Evolutionary conservation across 2,329 filamentous ascomycete species (phyloP).

Genomic region (Karstenula rhodostoma): DNA sequence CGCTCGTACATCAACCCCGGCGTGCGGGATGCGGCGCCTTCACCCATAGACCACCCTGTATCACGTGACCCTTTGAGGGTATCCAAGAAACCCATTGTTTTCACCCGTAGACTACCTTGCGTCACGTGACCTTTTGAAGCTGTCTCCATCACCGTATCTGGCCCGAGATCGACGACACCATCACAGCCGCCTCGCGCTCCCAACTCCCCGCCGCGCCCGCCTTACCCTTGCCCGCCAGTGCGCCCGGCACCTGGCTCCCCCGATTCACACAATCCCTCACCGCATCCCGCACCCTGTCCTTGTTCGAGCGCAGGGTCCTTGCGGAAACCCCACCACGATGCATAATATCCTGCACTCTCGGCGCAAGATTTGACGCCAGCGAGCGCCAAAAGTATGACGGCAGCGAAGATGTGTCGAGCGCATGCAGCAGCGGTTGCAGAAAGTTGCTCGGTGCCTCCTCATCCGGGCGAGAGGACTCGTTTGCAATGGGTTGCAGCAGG

Average conservation of each 20-base stretch:
- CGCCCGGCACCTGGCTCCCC: conserved; percentile 74
- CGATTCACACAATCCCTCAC: conserved; percentile 83
- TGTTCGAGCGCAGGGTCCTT: conserved; percentile 79
- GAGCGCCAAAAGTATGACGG: conserved; percentile 94
- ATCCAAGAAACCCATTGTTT: too few species aligned
- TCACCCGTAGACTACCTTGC: too few species aligned
- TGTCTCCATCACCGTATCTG: conserved; percentile 38
- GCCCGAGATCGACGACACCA: conserved; percentile 85
- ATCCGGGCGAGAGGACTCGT: not conserved
- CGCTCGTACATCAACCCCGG: not conserved
- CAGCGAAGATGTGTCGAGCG: conserved; percentile 87
- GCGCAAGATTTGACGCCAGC: conserved; percentile 78
- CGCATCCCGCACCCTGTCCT: conserved; percentile 75
- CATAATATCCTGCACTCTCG: conserved; percentile 84
- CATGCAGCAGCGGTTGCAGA: conserved; percentile 74
- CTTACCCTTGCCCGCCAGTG: conserved; percentile 55
- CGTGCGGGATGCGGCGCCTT: not conserved
- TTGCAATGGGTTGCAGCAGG: conserved; percentile 57
- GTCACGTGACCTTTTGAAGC: too few species aligned
- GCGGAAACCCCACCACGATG: conserved; percentile 83
- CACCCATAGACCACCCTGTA: not conserved
- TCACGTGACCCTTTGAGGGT: not conserved
- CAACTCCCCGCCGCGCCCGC: conserved; percentile 65
- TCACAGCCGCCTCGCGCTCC: conserved; percentile 93
- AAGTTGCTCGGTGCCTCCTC: conserved; percentile 58